These are phyloP conservation scores for Hortiboletus campestris DNA, from an alignment of 768 basidiomycete species.

Conservation along the genomic window DNA sequence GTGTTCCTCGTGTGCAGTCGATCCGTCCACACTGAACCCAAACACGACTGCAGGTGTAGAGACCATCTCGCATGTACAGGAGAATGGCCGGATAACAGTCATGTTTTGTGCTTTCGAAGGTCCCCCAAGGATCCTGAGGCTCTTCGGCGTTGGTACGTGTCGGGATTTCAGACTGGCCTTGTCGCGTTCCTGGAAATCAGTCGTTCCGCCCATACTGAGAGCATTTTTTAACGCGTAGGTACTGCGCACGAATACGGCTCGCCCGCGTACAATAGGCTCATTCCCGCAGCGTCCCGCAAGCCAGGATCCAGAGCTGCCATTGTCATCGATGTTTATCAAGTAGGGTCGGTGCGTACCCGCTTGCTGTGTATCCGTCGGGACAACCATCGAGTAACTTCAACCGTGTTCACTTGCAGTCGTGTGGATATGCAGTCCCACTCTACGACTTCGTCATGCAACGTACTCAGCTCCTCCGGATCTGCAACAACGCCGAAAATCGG, in stretches of 20 bases:
- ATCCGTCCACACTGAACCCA: neutral
- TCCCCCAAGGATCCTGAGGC: conserved; percentile 54
- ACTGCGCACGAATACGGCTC: conserved; percentile 63
- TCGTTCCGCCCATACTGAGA: neutral
- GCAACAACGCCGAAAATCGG: conserved; percentile 38
- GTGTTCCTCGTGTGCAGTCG: neutral
- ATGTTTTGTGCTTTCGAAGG: conserved; percentile 63
- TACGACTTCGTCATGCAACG: conserved; percentile 60
- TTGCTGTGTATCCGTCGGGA: neutral
- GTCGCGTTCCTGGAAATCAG: neutral
- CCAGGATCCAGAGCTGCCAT: conserved; percentile 63
- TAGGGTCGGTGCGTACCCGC: conserved; percentile 39
- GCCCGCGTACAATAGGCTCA: conserved; percentile 53
- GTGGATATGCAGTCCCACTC: conserved; percentile 63
- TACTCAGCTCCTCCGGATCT: conserved; percentile 44
- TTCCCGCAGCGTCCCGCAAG: conserved; percentile 46
- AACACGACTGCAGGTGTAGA: conserved; percentile 45
- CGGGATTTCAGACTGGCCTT: no score
- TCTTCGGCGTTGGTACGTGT: conserved; percentile 54
- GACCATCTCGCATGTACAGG: conserved; percentile 59
- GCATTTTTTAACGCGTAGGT: conserved; percentile 34
- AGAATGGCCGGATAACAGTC: conserved; percentile 63
- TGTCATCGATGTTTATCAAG: conserved; percentile 59
- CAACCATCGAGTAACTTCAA: neutral
- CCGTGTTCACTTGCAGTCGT: conserved; percentile 44